Conservation (phyloP, 192 early-diverging fungal species). For the Pecoramyces ruminantium region DNA sequence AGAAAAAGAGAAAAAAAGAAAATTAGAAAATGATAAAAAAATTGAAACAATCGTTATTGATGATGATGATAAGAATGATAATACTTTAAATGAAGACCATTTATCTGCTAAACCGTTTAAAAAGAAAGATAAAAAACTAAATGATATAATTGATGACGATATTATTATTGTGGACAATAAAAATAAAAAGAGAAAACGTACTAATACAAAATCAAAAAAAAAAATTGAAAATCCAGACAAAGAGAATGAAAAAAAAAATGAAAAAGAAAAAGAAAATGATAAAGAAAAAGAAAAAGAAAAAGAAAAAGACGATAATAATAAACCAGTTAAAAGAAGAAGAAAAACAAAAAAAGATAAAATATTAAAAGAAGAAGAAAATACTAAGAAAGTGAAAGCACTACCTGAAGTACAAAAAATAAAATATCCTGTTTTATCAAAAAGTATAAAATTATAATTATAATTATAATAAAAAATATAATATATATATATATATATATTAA, state of each 20-base stretch:
- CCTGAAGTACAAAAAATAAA: neutral
- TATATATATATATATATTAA: too few relatives aligned
- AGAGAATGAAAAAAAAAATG: too few relatives aligned
- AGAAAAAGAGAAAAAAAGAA: neutral
- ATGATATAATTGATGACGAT: neutral
- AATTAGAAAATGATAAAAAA: neutral
- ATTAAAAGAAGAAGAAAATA: too few relatives aligned
- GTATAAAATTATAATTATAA: too few relatives aligned
- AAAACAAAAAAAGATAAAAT: too few relatives aligned
- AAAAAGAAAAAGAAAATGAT: too few relatives aligned
- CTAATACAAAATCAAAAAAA: neutral
- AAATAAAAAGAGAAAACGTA: neutral
- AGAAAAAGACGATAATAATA: neutral
- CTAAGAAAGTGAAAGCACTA: neutral
- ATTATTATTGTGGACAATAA: neutral
- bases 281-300: neutral
- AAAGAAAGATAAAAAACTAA: too few relatives aligned
- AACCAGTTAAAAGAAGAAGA: too few relatives aligned
- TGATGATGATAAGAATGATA: neutral
- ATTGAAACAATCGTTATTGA: neutral
- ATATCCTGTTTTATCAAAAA: neutral
- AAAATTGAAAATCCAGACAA: neutral
- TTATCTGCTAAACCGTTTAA: too few relatives aligned
- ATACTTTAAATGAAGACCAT: too few relatives aligned
- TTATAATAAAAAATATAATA: too few relatives aligned